Conservation (phyloP, 1,284 basidiomycete species). For the Trichosporon sp. region DNA sequence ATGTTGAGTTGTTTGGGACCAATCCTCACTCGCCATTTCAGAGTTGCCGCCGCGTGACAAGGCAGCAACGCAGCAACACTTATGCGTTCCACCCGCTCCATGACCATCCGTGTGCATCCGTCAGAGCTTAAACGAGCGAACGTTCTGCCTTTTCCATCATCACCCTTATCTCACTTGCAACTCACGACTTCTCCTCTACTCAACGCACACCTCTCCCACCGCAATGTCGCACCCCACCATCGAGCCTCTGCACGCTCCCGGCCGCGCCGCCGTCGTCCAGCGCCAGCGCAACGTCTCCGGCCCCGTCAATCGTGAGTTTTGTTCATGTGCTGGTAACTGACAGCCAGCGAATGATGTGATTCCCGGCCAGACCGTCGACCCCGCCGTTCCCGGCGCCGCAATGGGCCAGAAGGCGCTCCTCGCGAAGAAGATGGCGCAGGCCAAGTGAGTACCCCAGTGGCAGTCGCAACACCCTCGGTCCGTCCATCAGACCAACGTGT, state of each 20-base stretch:
- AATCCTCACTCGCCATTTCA: conserved; percentile 12
- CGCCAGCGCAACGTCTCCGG: conserved; percentile 77
- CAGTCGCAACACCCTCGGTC: not conserved
- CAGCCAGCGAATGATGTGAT: conserved; percentile 52
- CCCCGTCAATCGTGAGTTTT: conserved; percentile 60
- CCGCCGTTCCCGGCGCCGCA: conserved; percentile 37
- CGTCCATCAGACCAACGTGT: not conserved
- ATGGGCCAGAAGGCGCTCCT: conserved; percentile 83
- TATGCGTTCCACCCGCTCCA: conserved; percentile 1
- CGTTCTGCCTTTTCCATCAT: conserved; percentile 6
- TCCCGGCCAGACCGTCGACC: conserved; percentile 51
- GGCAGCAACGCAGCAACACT: not conserved
- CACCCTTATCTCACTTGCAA: too few relatives aligned
- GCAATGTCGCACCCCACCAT: conserved; percentile 52
- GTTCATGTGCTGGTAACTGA: not conserved
- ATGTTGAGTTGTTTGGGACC: conserved; percentile 16
- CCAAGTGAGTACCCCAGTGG: conserved; percentile 63
- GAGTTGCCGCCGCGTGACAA: not conserved
- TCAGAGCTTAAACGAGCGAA: conserved; percentile 4
- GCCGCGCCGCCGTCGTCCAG: conserved; percentile 73
- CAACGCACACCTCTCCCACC: not conserved
- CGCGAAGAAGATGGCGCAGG: conserved; percentile 83
- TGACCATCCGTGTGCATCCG: not conserved
- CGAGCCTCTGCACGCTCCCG: conserved; percentile 80
- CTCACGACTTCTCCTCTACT: too few relatives aligned